Base-by-base conservation (phyloP, 331 rosid species). In the Pyrus hybrid region DNA sequence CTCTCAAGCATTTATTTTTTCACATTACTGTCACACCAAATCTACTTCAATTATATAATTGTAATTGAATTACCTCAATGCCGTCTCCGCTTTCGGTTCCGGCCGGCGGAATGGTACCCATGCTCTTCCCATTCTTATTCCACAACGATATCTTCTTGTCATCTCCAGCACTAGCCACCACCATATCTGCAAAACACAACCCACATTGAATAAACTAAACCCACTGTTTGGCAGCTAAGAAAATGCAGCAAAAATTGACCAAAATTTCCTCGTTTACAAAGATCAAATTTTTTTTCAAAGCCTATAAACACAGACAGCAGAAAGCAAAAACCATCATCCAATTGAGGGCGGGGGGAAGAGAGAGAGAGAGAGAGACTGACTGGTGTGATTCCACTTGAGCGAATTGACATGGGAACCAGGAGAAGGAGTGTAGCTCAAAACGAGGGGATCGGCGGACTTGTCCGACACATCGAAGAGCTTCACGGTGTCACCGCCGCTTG, bases 131-230 rank as follows among this genome's bases (percentile, higher is more conserved):
- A 81, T 86, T 94, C 89, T 86, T 92, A 54, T 86, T 87, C 96
- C 97, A 90, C 80, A 94, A 63, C 0, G 97, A 94, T 72, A 94
- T 92, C 96, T 85, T 90, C 90, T 86, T 90, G 68, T 94, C 99
- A 63, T 94, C 99, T 65, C 97, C 99, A 62, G 97, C 97, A 86
- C 99, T 90, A 51, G 95, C 99, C 88, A 90, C 93, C 76, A 92
- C 97, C 87, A 94, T 85, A 88, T 94, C 99, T 94, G 84, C 56
- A 62, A 65, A 73, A 76, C 65, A 80, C 41, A 79, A 43, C 29
- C 81, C 77, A 75, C 58, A 26, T 63, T 16, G 71, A 75, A 41
- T 12, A 70, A 41, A 25, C 32, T 71, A 72, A 72, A 12, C 33
- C 28, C 41, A 5, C 23, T 56, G 9, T 54, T 63, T 51, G 25